A percentile compares a stretch with the other conserved stretches of the same genome.
Conservation (phyloP, 192 early-diverging fungal genomes). For the Obelidium mucronatum region DNA sequence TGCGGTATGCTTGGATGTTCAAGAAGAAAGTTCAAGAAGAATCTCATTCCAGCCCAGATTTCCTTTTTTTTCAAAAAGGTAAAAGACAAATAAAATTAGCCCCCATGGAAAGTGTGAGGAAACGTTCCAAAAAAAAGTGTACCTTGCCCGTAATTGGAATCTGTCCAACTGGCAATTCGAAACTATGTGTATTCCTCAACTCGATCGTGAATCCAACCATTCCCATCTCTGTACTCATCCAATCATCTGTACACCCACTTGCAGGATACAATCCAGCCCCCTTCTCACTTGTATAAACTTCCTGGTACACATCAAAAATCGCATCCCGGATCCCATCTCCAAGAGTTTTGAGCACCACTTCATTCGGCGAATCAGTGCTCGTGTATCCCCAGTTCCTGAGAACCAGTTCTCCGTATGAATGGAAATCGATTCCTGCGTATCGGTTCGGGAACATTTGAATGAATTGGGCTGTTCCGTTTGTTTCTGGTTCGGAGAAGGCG, state of each 20-base stretch:
- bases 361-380: constrained; percentile 11
- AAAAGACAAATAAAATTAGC: no score
- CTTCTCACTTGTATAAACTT: constrained; percentile 20
- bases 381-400: constrained; percentile 38
- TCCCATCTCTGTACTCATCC: constrained; percentile 20
- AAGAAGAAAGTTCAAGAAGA: constrained; percentile 10
- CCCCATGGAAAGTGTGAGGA: no score
- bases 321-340: constrained; percentile 27
- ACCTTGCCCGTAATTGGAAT: constrained; percentile 42
- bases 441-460: constrained; percentile 42
- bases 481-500: constrained; percentile 55
- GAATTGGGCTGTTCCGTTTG: constrained; percentile 44
- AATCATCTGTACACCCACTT: constrained; percentile 30
- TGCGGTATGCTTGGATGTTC: neutral
- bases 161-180: constrained; percentile 36
- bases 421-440: constrained; percentile 55
- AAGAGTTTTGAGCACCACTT: constrained; percentile 26
- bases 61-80: neutral
- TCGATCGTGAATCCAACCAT: constrained; percentile 42
- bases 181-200: constrained; percentile 29
- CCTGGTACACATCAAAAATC: neutral
- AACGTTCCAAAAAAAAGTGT: neutral
- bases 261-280: constrained; percentile 32
- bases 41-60: constrained; percentile 14
- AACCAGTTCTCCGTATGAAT: constrained; percentile 36